Base-by-base conservation (phyloP, 805 yeast genomes). In the Spathaspora sp. region DNA sequence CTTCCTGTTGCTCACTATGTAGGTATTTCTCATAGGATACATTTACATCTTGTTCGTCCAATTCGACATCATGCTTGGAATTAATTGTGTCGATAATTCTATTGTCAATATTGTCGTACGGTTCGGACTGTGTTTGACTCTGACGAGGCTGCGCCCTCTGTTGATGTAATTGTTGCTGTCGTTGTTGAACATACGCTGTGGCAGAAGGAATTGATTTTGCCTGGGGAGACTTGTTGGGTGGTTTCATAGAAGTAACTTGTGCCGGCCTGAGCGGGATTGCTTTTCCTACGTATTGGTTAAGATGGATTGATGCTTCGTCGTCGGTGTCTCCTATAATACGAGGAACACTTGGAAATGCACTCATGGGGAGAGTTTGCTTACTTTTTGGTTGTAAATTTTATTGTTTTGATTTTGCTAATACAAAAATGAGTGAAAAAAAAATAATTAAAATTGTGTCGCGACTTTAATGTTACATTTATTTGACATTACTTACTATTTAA, bases 291-390 rank as follows among this genome's bases (percentile, higher is more conserved):
- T 58, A 61, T 35, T 66, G 61, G 52, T 69, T 62, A 26, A 72
- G 57, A 56, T 74, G 78, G 38, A 73, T 68, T 19, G 78, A 73
- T 0, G 69, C 70, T 42, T 72, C 76, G 38, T 74, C 77, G 49
- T 72, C 77, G 1, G 75, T 69, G 46, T 70, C 76, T 1, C 76
- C 77, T 32, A 64, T 60, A 2, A 71, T 58, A 5, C 55, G 54
- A 3, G 77, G 78, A n/a, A 73, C 60, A 38, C 59, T 57, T 4
- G 76, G 75, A 49, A 73, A 73, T 18, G 60, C 55, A 5, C 59
- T 55, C 65, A 59, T 61, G 26, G 23, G n/a, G 23, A 16, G 39
- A 11, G n/a, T 26, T 23, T 48, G 50, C 10, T 48, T 23, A 48
- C 38, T 7, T 14, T 42, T 42, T 42, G 29, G 29, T 23, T 42